Evolutionary conservation across 371 early-diverging fungal species (phyloP).

Genomic region (Rhizopus stolonifer): DNA sequence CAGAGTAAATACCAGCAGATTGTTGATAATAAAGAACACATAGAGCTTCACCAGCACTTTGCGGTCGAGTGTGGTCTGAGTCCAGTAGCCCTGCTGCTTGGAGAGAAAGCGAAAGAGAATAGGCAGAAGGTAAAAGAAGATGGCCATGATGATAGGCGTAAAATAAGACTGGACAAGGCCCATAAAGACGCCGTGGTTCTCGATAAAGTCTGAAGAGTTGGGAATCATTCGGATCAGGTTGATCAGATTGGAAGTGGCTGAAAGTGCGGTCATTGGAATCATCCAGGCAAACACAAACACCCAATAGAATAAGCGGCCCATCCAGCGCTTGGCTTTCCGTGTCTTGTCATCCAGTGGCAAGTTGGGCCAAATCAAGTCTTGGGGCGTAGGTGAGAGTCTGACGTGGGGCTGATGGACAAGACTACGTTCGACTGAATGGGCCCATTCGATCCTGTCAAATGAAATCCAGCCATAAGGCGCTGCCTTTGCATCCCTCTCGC

Average conservation of each 20-base stretch:
- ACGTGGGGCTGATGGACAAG: constrained; percentile 24
- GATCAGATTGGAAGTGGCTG: constrained; percentile 63
- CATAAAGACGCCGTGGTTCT: constrained; percentile 47
- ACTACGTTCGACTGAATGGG: constrained; percentile 48
- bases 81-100: constrained; percentile 76
- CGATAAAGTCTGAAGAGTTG: constrained; percentile 51
- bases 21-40: constrained; percentile 75
- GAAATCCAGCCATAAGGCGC: constrained; percentile 79
- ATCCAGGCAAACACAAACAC: constrained; percentile 69
- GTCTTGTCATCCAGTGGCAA: constrained; percentile 58
- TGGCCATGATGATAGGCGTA: constrained; percentile 69
- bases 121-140: constrained; percentile 71
- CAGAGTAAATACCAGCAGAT: constrained; percentile 66
- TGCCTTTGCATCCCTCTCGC: constrained; percentile 31
- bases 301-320: constrained; percentile 57
- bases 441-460: constrained; percentile 62
- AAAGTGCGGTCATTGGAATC: constrained; percentile 65
- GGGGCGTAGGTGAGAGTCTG: constrained; percentile 69
- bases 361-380: constrained; percentile 84
- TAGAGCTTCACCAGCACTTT: constrained; percentile 76
- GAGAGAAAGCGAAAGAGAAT: constrained; percentile 66
- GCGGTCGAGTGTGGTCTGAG: constrained; percentile 73
- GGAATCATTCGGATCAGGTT: constrained; percentile 60
- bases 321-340: constrained; percentile 54
- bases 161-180: constrained; percentile 69